Conservation (phyloP, 257 asterid species). For the Euphrasia confusa region DNA sequence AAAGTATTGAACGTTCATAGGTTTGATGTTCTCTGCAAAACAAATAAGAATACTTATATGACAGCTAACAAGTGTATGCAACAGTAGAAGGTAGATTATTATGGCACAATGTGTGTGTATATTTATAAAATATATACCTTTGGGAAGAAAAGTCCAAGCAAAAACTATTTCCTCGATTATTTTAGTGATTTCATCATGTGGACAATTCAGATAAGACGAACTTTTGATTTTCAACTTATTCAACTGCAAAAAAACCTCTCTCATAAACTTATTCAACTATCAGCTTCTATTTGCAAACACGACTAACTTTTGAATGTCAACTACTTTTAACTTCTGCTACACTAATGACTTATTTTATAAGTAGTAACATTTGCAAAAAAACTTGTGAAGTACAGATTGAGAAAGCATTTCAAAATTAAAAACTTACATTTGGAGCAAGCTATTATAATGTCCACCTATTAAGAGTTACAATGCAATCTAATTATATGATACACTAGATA, state of each 20-base stretch:
- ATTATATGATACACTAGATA: too few relatives aligned
- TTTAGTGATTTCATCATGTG: conserved; percentile 53
- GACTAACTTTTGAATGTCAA: not conserved
- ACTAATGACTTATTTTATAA: not conserved
- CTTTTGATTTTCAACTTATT: not conserved
- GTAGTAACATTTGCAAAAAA: not conserved
- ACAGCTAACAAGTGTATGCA: not conserved
- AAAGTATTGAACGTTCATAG: conserved; percentile 45
- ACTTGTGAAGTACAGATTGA: too few relatives aligned
- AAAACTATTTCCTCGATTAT: conserved; percentile 73
- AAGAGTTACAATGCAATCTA: too few relatives aligned
- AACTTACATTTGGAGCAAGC: conserved; percentile 4
- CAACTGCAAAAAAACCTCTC: not conserved
- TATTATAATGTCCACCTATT: too few relatives aligned
- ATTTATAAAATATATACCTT: conserved; percentile 35
- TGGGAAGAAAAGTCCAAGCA: conserved; percentile 88
- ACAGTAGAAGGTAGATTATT: conserved; percentile 6
- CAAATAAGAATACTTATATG: not conserved
- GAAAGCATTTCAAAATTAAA: not conserved
- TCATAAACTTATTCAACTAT: not conserved
- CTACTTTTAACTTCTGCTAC: not conserved
- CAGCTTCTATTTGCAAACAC: not conserved
- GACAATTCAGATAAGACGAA: conserved; percentile 8
- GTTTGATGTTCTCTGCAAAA: conserved; percentile 51
- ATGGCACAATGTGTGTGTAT: not conserved